Base-by-base conservation (phyloP, 768 basidiomycete species). In the Udeniomyces megalosporus region DNA sequence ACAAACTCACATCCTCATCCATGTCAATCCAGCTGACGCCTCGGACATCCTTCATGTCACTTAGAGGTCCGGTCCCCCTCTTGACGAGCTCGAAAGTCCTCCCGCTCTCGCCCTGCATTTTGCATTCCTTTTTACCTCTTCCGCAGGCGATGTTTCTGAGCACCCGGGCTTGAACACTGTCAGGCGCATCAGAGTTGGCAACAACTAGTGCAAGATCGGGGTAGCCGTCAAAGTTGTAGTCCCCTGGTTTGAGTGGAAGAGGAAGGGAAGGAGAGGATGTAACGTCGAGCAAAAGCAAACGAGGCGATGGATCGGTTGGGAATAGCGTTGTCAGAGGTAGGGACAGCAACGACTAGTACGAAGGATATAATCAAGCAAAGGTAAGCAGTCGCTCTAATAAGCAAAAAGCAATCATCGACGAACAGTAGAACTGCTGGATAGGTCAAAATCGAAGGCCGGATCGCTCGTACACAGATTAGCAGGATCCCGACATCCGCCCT, bases 141-240 rank as follows among this genome's bases (percentile, higher is more conserved):
- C 38, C 35, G 32, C 76, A 77, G 0, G 74, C 65, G 3, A 68
- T 48, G 56, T 69, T 74, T 58, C 71, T 60, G 15, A 76, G 66
- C 4, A 77, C 45, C 20, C 66, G 68, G 31, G 71, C 73, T 32
- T 72, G 67, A n/a, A 54, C 66, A 11, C 67, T 70, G 15, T 59
- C 65, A 29, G 7, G 42, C 17, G 45, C 66, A 31, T 66, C 22
- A 1, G 29, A 35, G 3, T 46, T 34, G 4, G 62, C 5, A n/a
- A 78, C 69, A 26, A 83, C 81, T 10, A 82, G 68, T 7, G 95
- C 74, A 8, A 96, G 69, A 68, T 97, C 95, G 0, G 93, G 91
- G 74, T 86, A 97, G 2, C 95, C 95, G 70, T 97, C 92, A 22
- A 93, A 77, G 72, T 96, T 86, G 55, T 80, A 84, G 74, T 99